phyloP scores from a whole-genome alignment of 1,284 basidiomycete species.

The Rhodotorula sp. region DNA sequence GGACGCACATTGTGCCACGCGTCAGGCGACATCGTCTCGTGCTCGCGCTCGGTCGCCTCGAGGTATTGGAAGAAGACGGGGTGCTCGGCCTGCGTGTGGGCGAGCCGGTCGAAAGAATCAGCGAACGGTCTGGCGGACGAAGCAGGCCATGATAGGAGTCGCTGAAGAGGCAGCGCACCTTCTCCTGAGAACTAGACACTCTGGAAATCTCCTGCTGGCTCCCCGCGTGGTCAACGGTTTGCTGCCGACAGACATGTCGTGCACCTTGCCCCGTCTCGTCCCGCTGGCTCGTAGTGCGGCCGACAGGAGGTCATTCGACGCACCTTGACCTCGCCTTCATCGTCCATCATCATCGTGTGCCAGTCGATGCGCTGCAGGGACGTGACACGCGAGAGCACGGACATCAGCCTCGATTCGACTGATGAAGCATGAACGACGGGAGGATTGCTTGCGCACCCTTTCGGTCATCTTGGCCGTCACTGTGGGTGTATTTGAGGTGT shows the following conservation, averaged over 20 bases:
- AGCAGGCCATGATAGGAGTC: no score
- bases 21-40: not conserved
- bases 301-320: not conserved
- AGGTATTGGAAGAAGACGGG: slow-evolving; percentile 3
- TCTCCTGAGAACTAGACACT: not conserved
- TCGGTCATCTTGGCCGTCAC: not conserved
- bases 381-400: not conserved
- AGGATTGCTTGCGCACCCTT: not conserved
- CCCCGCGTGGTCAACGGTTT: not conserved
- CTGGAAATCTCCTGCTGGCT: not conserved
- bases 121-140: not conserved
- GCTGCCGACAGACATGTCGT: not conserved
- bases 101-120: not conserved
- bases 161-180: not conserved
- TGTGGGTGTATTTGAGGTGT: not conserved
- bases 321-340: not conserved
- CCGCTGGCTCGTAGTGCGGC: not conserved
- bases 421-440: not conserved
- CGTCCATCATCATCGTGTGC: slow-evolving; percentile 1
- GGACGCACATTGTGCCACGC: slow-evolving; percentile 1
- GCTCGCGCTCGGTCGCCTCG: not conserved
- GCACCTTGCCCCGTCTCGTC: not conserved
- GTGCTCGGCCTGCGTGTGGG: not conserved
- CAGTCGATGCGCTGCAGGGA: slow-evolving; percentile 8
- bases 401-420: not conserved